Conservation (phyloP, 352 stramenopile genomes). For the Globisporangium cylindrosporum region DNA sequence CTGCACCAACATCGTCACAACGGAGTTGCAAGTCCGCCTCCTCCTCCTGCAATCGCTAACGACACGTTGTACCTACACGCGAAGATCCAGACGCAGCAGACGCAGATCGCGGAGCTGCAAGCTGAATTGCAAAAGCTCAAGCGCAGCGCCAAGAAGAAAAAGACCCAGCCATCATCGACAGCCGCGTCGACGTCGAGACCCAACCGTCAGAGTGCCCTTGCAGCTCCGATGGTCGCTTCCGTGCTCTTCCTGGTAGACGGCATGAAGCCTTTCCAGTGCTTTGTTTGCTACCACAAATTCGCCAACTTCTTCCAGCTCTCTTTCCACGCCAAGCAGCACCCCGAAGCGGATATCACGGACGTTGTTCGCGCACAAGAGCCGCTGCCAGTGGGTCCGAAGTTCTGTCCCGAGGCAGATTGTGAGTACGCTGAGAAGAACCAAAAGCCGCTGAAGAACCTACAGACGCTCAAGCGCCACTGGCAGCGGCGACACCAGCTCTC, state of each 20-base stretch:
- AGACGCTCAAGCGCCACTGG: slow-evolving; percentile 75
- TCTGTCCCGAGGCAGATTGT: slow-evolving; percentile 51
- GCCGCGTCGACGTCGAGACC: not conserved
- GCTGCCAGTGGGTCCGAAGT: slow-evolving; percentile 56
- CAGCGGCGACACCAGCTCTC: slow-evolving; percentile 54
- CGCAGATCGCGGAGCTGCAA: slow-evolving; percentile 43
- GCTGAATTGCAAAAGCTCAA: slow-evolving; percentile 32
- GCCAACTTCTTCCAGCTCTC: slow-evolving; percentile 72
- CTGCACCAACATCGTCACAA: not conserved
- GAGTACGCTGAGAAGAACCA: slow-evolving; percentile 42
- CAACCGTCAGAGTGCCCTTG: not conserved
- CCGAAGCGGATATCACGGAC: slow-evolving; percentile 23
- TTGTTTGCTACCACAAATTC: slow-evolving; percentile 50
- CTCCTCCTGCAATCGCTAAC: not conserved
- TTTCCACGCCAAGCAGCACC: slow-evolving; percentile 66
- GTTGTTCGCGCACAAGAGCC: slow-evolving; percentile 40
- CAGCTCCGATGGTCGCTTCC: slow-evolving; percentile 36
- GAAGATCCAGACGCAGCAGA: slow-evolving; percentile 40
- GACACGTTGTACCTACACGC: slow-evolving; percentile 22
- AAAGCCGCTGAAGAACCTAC: slow-evolving; percentile 60
- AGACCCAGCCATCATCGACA: not conserved
- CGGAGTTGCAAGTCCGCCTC: not conserved
- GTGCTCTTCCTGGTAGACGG: slow-evolving; percentile 56
- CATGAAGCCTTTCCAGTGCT: slow-evolving; percentile 65
- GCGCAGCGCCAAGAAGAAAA: slow-evolving; percentile 13